Base-by-base conservation (phyloP, 176 grass and related monocot genomes). In the Oropetium thomaeum region DNA sequence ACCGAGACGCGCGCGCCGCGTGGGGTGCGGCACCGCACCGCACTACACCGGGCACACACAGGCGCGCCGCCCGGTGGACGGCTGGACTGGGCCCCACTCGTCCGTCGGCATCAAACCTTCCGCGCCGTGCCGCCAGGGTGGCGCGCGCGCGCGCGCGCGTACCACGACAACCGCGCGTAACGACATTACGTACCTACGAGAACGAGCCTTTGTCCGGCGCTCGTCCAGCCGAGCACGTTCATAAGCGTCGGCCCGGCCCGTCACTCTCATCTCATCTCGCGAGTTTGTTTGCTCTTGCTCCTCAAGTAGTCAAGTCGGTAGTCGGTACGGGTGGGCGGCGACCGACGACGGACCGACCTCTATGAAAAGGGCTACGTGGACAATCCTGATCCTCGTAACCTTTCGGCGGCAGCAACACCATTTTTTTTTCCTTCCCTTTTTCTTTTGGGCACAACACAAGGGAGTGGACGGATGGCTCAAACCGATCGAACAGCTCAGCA, bases 341-440 rank as follows among this genome's bases (percentile, higher is more conserved):
- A 62, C 71, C 15, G n/a, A n/a, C 79, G 79, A 55, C 49, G 69
- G 26, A 37, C 79, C 79, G 62, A 38, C 70, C 70, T 13, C 34
- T n/a, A 45, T 19, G 70, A 66, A 66, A 45, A 20, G 41, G 12
- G 60, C 2, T 67, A 23, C 71, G 12, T 67, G 62, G 71, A 67
- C 71, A 66, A 33, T 62, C 67, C 78, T 48, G n/a, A 35, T 25
- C 61, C 49, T 47, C 38, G 51, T 48, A 70, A 47, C 80, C 80
- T 82, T 82, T 82, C 80, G 71, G 80, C 80, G 53, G 5, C 19
- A 29, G 35, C 34, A 1, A 52, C n/a, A 26, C 1, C 71, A 20
- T 9, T 49, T 60, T 27, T 5, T 27, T 58, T 11, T 43, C 0
- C 0, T n/a, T 42, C 13, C 13, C 10, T 22, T 20, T 6, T 2